Base-by-base conservation (phyloP, 129 eudicot genomes). In the Silybum marianum region DNA sequence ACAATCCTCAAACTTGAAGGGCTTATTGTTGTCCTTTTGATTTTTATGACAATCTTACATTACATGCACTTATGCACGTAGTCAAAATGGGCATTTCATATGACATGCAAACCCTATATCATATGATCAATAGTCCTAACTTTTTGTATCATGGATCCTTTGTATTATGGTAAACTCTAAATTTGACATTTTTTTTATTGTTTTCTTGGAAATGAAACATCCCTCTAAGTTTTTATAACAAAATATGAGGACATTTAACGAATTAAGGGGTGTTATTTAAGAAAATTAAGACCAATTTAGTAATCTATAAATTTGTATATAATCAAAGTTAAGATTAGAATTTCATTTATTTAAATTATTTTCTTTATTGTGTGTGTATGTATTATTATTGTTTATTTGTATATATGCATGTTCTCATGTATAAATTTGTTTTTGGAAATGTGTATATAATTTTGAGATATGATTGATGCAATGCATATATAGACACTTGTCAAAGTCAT, bases 11-110 rank as follows among this genome's bases (percentile, higher is more conserved):
- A 34, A 39, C 22, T n/a, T 75, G n/a, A 72, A 77, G 32, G 28
- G 30, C 40, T 58, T 36, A 3, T 58, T 74, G 6, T 72, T 79
- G 82, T 78, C 82, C 78, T 78, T 78, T 32, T 77, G 36, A 70
- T 36, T 51, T 69, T 4, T 16, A 73, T 74, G 30, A 66, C 39
- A 1, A 60, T 60, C 22, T 63, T 40, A 78, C 74, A 62, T 62
- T 25, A 73, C 46, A 63, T 72, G 78, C 84, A 80, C 73, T 32
- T 39, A 63, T 72, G 78, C 84, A 80, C 73, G 46, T 39, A 58
- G 66, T 16, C 63, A 80, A 18, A 19, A 22, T 80, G 62, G 60
- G 78, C 23, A 71, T 16, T 80, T 73, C 79, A 81, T 18, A 60
- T 60, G 24, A 25, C 60, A 48, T 48, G 60, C 60, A 48, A 48